Conservation (phyloP, 345 rosid genomes). For the Lumnitzera racemosa region DNA sequence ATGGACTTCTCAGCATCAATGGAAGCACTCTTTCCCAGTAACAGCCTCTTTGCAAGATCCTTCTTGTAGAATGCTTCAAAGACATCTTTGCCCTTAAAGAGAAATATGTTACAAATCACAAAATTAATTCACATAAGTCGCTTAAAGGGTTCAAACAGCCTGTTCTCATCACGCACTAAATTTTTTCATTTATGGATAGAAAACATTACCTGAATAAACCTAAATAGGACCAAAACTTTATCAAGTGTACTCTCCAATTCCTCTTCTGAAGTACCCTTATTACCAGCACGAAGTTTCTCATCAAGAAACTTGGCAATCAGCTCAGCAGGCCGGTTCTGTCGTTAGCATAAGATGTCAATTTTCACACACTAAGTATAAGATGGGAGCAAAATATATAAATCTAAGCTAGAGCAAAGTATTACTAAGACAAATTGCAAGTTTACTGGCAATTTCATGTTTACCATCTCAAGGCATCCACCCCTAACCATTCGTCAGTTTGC, state of each 20-base stretch:
- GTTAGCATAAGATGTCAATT: constrained; percentile 1
- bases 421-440: too few relatives aligned
- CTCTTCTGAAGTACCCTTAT: constrained; percentile 99
- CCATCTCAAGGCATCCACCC: too few relatives aligned
- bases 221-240: constrained; percentile 89
- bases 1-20: constrained; percentile 99
- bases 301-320: constrained; percentile 96
- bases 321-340: constrained; percentile 96
- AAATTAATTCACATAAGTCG: background rate
- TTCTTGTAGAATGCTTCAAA: constrained; percentile 98
- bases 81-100: constrained; percentile 85
- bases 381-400: background rate
- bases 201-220: constrained; percentile 84
- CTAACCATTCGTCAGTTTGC: too few relatives aligned
- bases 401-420: too few relatives aligned
- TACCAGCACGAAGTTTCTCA: constrained; percentile 99
- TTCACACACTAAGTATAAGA: background rate
- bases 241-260: constrained; percentile 97
- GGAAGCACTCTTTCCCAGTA: constrained; percentile 96
- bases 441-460: too few relatives aligned
- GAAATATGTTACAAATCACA: background rate
- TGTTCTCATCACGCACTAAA: background rate
- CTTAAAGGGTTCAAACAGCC: too few relatives aligned
- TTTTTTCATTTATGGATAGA: background rate
- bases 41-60: constrained; percentile 93